Evolutionary conservation across 352 stramenopile genomes (phyloP).

Genomic region (Pseudoperonospora humuli): DNA sequence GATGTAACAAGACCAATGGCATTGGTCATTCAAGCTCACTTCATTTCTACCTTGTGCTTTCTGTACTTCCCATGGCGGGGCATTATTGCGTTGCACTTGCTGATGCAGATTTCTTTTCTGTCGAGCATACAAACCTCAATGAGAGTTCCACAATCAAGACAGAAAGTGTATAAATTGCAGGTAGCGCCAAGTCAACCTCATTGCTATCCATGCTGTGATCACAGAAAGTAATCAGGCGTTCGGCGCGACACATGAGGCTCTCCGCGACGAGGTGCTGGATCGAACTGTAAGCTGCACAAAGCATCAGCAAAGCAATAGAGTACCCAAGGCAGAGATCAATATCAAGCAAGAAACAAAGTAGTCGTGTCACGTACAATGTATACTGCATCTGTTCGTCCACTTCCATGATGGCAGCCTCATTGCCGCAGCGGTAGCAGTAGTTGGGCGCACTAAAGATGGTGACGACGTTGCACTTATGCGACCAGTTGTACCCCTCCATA

Average conservation of each 20-base stretch:
- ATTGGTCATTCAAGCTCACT: slow-evolving; percentile 21
- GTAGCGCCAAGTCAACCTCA: slow-evolving; percentile 1
- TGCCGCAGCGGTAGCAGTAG: slow-evolving; percentile 99
- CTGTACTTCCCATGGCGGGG: slow-evolving; percentile 7
- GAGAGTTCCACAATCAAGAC: slow-evolving; percentile 4
- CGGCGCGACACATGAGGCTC: slow-evolving; percentile 90
- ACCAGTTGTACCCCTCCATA: slow-evolving; percentile 90
- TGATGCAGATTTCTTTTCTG: no score
- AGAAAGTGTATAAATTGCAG: slow-evolving; percentile 12
- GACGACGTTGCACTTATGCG: slow-evolving; percentile 94
- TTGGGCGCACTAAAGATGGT: slow-evolving; percentile 99
- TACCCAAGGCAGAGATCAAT: slow-evolving; percentile 1
- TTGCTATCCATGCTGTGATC: slow-evolving; percentile 20
- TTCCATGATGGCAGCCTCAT: slow-evolving; percentile 97
- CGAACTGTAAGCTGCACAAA: slow-evolving; percentile 87
- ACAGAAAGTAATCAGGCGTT: slow-evolving; percentile 95
- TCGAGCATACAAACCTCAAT: not conserved
- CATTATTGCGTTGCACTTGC: slow-evolving; percentile 10
- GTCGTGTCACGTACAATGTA: slow-evolving; percentile 78
- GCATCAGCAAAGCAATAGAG: slow-evolving; percentile 4
- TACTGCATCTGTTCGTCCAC: slow-evolving; percentile 94
- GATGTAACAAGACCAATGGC: slow-evolving; percentile 1
- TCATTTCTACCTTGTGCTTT: slow-evolving; percentile 29
- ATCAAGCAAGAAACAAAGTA: not conserved
- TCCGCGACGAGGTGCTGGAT: slow-evolving; percentile 88